Conservation (phyloP, 768 basidiomycete species). For the Suillus subluteus region DNA sequence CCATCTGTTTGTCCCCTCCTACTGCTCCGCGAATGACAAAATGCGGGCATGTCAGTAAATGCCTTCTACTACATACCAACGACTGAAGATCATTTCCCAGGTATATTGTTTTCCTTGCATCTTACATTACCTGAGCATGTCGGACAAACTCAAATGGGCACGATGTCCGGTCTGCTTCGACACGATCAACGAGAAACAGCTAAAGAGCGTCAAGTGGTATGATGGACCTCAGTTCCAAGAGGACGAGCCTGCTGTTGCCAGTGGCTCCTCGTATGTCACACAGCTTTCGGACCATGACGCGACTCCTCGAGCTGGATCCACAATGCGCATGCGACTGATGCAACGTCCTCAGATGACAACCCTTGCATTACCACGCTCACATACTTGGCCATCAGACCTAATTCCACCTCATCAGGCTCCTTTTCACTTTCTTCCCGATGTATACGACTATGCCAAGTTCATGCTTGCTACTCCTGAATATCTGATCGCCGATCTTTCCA, state of each 20-base stretch:
- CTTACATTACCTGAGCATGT: constrained; percentile 84
- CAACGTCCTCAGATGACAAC: constrained; percentile 95
- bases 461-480: constrained; percentile 94
- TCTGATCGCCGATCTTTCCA: constrained; percentile 71
- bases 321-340: constrained; percentile 84
- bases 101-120: constrained; percentile 96
- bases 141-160: constrained; percentile 83
- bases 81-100: constrained; percentile 43
- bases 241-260: constrained; percentile 30
- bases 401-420: constrained; percentile 91
- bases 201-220: constrained; percentile 93
- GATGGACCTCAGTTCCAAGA: constrained; percentile 49
- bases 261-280: constrained; percentile 50
- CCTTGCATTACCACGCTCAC: constrained; percentile 88
- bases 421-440: constrained; percentile 95
- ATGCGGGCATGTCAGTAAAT: constrained; percentile 88
- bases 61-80: background rate
- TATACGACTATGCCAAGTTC: constrained; percentile 86
- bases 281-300: constrained; percentile 39
- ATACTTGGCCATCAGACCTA: constrained; percentile 93
- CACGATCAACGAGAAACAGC: constrained; percentile 84
- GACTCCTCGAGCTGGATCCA: constrained; percentile 56
- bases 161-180: constrained; percentile 97
- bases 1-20: constrained; percentile 93
- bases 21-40: constrained; percentile 93